Evolutionary conservation across 129 eudicot genomes (phyloP).

Genomic region (Saposhnikovia divaricata): DNA sequence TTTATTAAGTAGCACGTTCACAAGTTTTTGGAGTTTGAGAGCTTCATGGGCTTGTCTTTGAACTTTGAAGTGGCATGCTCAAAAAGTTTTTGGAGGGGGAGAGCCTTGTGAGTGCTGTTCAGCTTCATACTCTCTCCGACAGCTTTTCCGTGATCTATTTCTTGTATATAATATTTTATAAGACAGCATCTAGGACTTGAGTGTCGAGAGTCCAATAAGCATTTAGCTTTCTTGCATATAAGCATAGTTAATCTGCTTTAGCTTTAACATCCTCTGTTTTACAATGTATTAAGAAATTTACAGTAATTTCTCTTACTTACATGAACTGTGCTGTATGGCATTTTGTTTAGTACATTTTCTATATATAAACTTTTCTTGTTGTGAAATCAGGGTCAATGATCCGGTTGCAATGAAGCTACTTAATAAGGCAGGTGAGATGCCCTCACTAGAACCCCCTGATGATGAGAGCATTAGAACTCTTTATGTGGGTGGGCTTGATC

Average conservation of each 20-base stretch:
- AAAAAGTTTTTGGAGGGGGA: too few relatives aligned
- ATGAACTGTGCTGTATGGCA: neutral
- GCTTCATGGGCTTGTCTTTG: too few relatives aligned
- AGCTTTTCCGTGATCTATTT: too few relatives aligned
- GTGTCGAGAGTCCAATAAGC: neutral
- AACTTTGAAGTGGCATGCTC: too few relatives aligned
- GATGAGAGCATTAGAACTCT: slow-evolving; percentile 90
- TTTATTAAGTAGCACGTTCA: too few relatives aligned
- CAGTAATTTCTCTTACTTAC: neutral
- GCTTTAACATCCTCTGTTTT: neutral
- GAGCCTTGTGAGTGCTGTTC: too few relatives aligned
- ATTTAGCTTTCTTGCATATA: neutral
- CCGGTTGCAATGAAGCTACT: slow-evolving; percentile 95
- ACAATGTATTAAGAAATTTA: neutral
- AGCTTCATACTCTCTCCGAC: too few relatives aligned
- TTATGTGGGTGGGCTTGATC: slow-evolving; percentile 88
- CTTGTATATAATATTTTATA: too few relatives aligned
- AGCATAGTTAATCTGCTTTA: neutral
- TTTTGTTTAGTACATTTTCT: neutral
- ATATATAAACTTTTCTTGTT: neutral
- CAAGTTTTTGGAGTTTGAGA: too few relatives aligned
- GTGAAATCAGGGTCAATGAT: slow-evolving; percentile 62
- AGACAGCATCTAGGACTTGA: neutral
- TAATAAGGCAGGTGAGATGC: slow-evolving; percentile 96
- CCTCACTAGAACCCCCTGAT: slow-evolving; percentile 78